Base-by-base conservation (phyloP, 1,139 yeast species). In the Blastobotrys ciferrii region DNA sequence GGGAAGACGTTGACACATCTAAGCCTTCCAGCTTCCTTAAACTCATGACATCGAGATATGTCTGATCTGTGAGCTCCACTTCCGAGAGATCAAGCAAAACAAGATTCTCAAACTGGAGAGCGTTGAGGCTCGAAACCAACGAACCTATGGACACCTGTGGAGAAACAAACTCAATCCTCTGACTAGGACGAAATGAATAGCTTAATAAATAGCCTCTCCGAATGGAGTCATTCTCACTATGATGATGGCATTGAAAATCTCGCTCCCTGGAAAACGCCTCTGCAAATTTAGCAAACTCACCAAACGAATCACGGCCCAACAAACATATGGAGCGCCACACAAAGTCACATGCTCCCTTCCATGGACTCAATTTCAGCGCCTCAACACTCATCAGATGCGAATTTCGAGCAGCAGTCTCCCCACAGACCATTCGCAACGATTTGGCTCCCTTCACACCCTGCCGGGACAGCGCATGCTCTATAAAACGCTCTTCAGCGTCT, bases 251-350 rank as follows among this genome's bases (percentile, higher is more conserved):
- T 19, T 50, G 48, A 42, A 60, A 59, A 20, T 46, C 53, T 23
- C 36, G 42, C 11, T 56, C 53, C 2, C 36, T 14, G 14, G 58
- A 57, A 45, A 61, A 62, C 14, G 18, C 46, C 17, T 43, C 40
- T 4, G 56, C 54, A 48, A 62, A 62, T 25, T 54, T 46, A 13
- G 49, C 49, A 43, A 60, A 62, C 38, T 59, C 38, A 20, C 43
- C 45, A 45, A 55, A 62, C n/a, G 61, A 55, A 42, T 62, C 66
- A 11, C 44, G 46, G 12, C 63, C 63, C 7, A 43, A 36, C n/a
- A 25, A 37, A 18, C 61, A 53, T 15, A 61, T 42, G 38, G 43
- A 37, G 28, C 46, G 45, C 66, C 66, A 62, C 5, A 62, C 62
- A 11, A 42, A 44, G 32, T 49, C 47, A 63, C 66, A 62, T 3